Evolutionary conservation across 2,329 filamentous ascomycete species (phyloP).

Genomic region (Diaporthe humulicola): DNA sequence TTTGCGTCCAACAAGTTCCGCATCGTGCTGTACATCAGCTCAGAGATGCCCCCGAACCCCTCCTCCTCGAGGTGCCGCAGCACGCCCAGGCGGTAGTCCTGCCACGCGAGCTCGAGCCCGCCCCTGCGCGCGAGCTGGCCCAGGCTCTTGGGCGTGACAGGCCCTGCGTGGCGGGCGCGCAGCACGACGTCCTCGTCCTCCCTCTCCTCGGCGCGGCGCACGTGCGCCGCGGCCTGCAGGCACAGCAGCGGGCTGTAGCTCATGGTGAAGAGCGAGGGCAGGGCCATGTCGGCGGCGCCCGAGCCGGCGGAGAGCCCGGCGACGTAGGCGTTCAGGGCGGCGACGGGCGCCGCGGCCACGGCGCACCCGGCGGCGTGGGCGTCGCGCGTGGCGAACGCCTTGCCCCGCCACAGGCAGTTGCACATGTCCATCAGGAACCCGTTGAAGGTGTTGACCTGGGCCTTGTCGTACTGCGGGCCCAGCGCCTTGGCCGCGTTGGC

Average conservation of each 20-base stretch:
- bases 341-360: conserved; percentile 55
- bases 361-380: conserved; percentile 71
- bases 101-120: conserved; percentile 77
- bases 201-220: conserved; percentile 70
- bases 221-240: conserved; percentile 65
- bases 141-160: conserved; percentile 78
- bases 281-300: conserved; percentile 55
- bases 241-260: conserved; percentile 71
- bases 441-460: conserved; percentile 80
- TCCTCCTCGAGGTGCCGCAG: conserved; percentile 74
- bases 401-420: conserved; percentile 84
- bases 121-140: conserved; percentile 72
- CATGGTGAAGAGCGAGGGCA: conserved; percentile 68
- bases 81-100: conserved; percentile 81
- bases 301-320: conserved; percentile 56
- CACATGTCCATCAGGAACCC: conserved; percentile 89
- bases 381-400: conserved; percentile 77
- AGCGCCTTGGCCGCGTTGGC: conserved; percentile 49
- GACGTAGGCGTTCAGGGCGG: conserved; percentile 63
- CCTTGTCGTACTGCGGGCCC: conserved; percentile 63
- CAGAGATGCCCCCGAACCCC: conserved; percentile 75
- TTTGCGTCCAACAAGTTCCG: conserved; percentile 74
- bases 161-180: conserved; percentile 70
- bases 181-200: conserved; percentile 58
- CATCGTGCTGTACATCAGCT: conserved; percentile 86